phyloP scores from a whole-genome alignment of 371 early-diverging fungal genomes.

The Zychaea mexicana region DNA sequence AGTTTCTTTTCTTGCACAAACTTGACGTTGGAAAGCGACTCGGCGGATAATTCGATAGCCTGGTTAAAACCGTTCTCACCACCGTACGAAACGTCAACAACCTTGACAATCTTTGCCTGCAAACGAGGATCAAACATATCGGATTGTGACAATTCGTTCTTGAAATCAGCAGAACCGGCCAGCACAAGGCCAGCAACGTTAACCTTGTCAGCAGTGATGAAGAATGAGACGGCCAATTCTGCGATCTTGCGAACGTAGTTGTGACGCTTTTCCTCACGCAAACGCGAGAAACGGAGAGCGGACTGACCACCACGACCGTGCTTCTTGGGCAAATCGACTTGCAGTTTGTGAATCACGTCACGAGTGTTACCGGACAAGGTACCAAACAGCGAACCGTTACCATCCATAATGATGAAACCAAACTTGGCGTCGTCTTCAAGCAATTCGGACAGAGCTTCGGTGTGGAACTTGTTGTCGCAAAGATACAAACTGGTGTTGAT shows the following conservation, averaged over 20 bases:
- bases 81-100: conserved; percentile 97
- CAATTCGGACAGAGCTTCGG: conserved; percentile 88
- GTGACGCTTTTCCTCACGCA: conserved; percentile 97
- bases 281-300: conserved; percentile 97
- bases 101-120: conserved; percentile 83
- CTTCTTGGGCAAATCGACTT: conserved; percentile 98
- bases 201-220: conserved; percentile 89
- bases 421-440: conserved; percentile 94
- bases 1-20: conserved; percentile 97
- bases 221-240: conserved; percentile 91
- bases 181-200: conserved; percentile 93
- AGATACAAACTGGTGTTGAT: conserved; percentile 98
- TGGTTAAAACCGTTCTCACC: conserved; percentile 98
- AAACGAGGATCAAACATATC: conserved; percentile 93
- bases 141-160: conserved; percentile 89
- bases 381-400: conserved; percentile 95
- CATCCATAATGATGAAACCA: conserved; percentile 99
- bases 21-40: conserved; percentile 92
- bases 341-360: conserved; percentile 90
- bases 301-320: conserved; percentile 99
- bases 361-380: conserved; percentile 94
- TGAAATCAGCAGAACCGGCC: conserved; percentile 98
- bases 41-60: conserved; percentile 93
- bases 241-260: conserved; percentile 98
- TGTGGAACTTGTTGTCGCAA: conserved; percentile 99